Conservation (phyloP, 2,329 filamentous ascomycete species). For the Botrytis aclada region DNA sequence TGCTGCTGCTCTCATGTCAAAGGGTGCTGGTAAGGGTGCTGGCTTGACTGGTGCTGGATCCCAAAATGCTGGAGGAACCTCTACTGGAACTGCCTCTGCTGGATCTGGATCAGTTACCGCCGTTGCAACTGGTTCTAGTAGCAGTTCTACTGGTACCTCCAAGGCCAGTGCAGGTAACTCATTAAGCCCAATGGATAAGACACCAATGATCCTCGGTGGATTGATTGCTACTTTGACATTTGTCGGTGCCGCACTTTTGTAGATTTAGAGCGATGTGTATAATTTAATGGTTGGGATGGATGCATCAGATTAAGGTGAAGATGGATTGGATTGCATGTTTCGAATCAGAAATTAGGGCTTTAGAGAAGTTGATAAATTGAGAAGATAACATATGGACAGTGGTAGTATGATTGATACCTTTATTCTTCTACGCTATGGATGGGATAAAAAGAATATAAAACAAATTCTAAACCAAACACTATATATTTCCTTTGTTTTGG, state of each 20-base stretch:
- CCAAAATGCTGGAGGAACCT: conserved; percentile 34
- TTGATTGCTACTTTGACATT: conserved; percentile 27
- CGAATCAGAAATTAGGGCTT: background rate
- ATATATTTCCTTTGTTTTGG: background rate
- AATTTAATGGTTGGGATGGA: conserved; percentile 7
- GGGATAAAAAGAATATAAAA: background rate
- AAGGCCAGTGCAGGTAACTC: conserved; percentile 21
- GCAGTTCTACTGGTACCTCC: conserved; percentile 5
- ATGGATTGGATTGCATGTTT: conserved; percentile 16
- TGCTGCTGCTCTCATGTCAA: conserved; percentile 43
- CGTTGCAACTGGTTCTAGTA: conserved; percentile 19
- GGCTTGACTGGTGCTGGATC: conserved; percentile 38
- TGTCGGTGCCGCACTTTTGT: conserved; percentile 29
- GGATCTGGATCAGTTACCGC: conserved; percentile 31
- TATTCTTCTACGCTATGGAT: background rate
- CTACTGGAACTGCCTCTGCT: conserved; percentile 32
- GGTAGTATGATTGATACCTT: conserved; percentile 9
- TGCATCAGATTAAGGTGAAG: background rate
- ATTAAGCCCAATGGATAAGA: conserved; percentile 22
- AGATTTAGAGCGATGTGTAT: conserved; percentile 10
- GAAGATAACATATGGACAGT: background rate
- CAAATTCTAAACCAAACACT: background rate
- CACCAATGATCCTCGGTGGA: conserved; percentile 25
- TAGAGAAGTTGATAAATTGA: background rate
- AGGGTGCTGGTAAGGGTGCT: conserved; percentile 48